These are phyloP conservation scores for Paradendryphiella salina DNA, from an alignment of 2,329 filamentous ascomycete species.

Conservation along the genomic window DNA sequence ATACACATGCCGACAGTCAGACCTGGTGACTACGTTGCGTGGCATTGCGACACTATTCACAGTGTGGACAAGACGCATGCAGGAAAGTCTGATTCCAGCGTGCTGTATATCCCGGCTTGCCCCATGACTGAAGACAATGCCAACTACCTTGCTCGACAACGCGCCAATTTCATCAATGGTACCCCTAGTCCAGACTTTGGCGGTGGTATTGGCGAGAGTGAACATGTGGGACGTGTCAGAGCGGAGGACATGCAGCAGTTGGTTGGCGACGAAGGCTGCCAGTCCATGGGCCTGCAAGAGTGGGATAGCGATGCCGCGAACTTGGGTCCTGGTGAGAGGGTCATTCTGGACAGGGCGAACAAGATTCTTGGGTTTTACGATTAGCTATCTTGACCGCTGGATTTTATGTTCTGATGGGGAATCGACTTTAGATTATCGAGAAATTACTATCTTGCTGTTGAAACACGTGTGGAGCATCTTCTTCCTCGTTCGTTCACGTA, in stretches of 20 bases:
- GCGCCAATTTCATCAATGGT: conserved; percentile 70
- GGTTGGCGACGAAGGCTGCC: conserved; percentile 54
- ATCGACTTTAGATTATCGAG: too few relatives aligned
- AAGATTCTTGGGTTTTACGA: conserved; percentile 57
- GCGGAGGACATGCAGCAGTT: conserved; percentile 46
- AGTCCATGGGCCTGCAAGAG: conserved; percentile 58
- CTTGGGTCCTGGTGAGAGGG: conserved; percentile 56
- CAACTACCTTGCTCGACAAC: conserved; percentile 69
- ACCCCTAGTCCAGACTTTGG: conserved; percentile 55
- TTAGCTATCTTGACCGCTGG: conserved; percentile 1
- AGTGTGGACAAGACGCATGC: conserved; percentile 78
- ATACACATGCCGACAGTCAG: conserved; percentile 68
- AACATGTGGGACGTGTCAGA: conserved; percentile 50
- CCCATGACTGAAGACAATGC: conserved; percentile 77
- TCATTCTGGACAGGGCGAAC: conserved; percentile 58
- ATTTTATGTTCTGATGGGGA: too few relatives aligned
- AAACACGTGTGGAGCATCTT: not conserved
- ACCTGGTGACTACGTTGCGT: conserved; percentile 74
- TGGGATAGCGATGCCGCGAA: conserved; percentile 55
- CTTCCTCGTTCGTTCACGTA: not conserved
- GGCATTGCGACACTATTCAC: conserved; percentile 83
- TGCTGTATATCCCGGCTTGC: conserved; percentile 86
- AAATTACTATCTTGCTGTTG: too few relatives aligned
- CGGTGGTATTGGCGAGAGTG: conserved; percentile 65
- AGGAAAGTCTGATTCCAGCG: conserved; percentile 74